phyloP scores from a whole-genome alignment of 106 monocot species.

The Dendrobium nobile region DNA sequence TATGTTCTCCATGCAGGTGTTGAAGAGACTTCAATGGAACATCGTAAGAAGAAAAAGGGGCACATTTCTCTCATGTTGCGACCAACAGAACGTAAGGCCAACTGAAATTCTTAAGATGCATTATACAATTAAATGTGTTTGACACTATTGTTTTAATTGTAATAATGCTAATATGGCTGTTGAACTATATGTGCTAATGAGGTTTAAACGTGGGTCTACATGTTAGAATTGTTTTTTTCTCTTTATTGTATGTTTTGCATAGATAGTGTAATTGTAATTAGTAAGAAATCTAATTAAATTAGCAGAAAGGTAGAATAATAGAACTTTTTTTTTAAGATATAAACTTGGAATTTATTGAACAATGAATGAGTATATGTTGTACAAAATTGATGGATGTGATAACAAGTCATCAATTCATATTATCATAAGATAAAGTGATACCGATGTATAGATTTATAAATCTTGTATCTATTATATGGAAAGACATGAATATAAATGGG shows the following conservation, averaged over 20 bases:
- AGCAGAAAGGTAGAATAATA: background rate
- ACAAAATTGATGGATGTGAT: background rate
- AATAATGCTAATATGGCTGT: background rate
- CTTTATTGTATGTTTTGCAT: background rate
- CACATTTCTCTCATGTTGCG: slow-evolving; percentile 66
- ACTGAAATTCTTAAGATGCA: background rate
- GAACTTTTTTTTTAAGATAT: background rate
- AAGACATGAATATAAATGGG: too few relatives aligned
- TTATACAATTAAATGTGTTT: too few relatives aligned
- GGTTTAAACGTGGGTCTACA: background rate
- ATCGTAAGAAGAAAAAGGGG: slow-evolving; percentile 42
- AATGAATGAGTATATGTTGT: background rate
- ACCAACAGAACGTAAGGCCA: slow-evolving; percentile 78
- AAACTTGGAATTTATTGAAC: background rate
- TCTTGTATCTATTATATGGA: too few relatives aligned
- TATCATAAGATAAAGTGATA: background rate
- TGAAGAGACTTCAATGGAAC: slow-evolving; percentile 27
- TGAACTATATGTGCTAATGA: background rate
- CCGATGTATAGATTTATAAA: too few relatives aligned
- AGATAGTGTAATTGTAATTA: background rate
- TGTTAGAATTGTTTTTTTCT: background rate
- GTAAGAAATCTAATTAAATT: background rate
- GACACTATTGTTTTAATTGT: too few relatives aligned
- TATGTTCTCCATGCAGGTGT: slow-evolving; percentile 16
- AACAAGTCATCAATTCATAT: background rate